A percentile compares a stretch with the other conserved stretches of the same genome.
These are phyloP conservation scores for Lyophyllum atratum DNA, from an alignment of 768 basidiomycete genomes.

Conservation along the genomic window DNA sequence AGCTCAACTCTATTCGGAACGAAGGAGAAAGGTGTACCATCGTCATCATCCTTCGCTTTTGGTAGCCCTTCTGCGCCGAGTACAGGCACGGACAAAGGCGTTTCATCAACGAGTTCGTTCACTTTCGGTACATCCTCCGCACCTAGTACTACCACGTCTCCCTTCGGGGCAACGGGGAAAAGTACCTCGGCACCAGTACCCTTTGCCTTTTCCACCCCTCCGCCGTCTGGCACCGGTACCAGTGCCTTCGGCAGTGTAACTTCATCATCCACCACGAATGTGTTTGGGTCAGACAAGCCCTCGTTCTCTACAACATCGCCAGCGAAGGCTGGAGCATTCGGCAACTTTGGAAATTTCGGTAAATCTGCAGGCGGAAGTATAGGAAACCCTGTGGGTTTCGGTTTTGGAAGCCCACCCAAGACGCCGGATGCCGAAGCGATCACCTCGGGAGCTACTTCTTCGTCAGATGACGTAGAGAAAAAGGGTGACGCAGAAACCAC, in stretches of 20 bases:
- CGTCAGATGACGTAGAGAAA: slow-evolving; percentile 4
- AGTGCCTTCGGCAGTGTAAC: not conserved
- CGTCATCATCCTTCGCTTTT: not conserved
- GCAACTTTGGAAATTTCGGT: slow-evolving; percentile 34
- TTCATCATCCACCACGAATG: not conserved
- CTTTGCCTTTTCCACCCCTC: slow-evolving; percentile 2
- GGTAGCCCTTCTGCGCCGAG: not conserved
- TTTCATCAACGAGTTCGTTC: not conserved
- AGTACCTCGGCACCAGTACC: not conserved
- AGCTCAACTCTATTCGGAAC: not conserved
- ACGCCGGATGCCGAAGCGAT: slow-evolving; percentile 19
- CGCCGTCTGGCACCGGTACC: not conserved
- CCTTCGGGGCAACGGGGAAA: slow-evolving; percentile 1
- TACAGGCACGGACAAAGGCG: not conserved
- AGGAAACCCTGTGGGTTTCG: slow-evolving; percentile 67
- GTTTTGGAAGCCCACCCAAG: slow-evolving; percentile 46
- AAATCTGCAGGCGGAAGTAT: slow-evolving; percentile 44
- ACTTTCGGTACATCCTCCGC: not conserved
- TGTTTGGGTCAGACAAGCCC: slow-evolving; percentile 3
- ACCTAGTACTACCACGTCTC: not conserved
- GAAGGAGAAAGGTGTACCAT: not conserved
- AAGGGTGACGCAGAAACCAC: slow-evolving; percentile 9
- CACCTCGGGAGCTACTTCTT: not conserved
- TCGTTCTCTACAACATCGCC: slow-evolving; percentile 5
- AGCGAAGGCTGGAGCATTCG: slow-evolving; percentile 22